Percentiles rank a stretch among this genome's conserved stretches.
These are phyloP conservation scores for Leccinum incarnatum DNA, from an alignment of 768 basidiomycete species.

Conservation along the genomic window DNA sequence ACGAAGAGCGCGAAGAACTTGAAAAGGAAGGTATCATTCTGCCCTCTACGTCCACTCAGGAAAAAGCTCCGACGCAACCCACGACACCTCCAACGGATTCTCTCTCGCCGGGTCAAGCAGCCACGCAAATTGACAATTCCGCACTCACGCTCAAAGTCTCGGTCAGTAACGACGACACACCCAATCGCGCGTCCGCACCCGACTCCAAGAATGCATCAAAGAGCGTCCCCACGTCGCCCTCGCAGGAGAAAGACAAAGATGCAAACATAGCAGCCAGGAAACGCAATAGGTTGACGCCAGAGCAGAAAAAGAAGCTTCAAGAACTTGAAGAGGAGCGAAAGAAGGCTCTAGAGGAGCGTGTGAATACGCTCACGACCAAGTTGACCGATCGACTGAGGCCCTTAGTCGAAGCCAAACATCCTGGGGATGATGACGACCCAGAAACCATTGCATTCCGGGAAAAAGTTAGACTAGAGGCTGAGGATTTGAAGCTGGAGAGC, in stretches of 20 bases:
- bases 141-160: conserved; percentile 19
- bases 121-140: conserved; percentile 13
- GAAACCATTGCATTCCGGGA: conserved; percentile 80
- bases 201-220: conserved; percentile 22
- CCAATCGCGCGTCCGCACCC: conserved; percentile 14
- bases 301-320: conserved; percentile 81
- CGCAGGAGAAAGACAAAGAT: conserved; percentile 41
- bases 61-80: conserved; percentile 15
- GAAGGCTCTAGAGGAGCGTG: conserved; percentile 75
- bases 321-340: conserved; percentile 80
- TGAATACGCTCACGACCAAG: conserved; percentile 72
- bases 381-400: conserved; percentile 83
- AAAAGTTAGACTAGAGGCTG: conserved; percentile 78
- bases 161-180: conserved; percentile 15
- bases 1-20: conserved; percentile 88
- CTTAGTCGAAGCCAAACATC: conserved; percentile 85
- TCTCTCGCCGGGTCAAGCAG: conserved; percentile 5
- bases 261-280: conserved; percentile 26
- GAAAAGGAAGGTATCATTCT: conserved; percentile 60
- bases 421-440: conserved; percentile 75
- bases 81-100: conserved; percentile 16
- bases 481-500: conserved; percentile 94
- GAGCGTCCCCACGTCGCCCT: conserved; percentile 24
- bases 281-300: conserved; percentile 61
- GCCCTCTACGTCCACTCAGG: conserved; percentile 17